Evolutionary conservation across 768 basidiomycete genomes (phyloP).

Genomic region (Naematelia encephala): DNA sequence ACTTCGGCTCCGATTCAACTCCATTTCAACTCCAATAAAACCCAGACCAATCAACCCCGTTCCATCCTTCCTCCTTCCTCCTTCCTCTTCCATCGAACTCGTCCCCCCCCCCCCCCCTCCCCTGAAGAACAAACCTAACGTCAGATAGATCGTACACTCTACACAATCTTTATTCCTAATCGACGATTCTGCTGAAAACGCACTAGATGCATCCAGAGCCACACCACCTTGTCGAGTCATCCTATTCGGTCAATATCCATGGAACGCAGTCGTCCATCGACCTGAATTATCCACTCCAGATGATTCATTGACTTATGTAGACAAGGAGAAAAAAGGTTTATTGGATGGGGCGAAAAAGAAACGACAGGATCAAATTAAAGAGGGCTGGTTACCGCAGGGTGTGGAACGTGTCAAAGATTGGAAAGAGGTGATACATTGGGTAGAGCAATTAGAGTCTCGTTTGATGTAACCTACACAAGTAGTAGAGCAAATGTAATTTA

Average conservation of each 20-base stretch:
- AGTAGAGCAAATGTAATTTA: conserved; percentile 15
- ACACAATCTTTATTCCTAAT: conserved; percentile 66
- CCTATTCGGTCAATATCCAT: conserved; percentile 72
- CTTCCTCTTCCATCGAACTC: too few species aligned
- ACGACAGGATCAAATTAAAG: conserved; percentile 57
- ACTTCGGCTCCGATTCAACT: too few species aligned
- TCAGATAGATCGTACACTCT: conserved; percentile 61
- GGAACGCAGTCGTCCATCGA: conserved; percentile 61
- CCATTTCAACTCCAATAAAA: too few species aligned
- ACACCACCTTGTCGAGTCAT: conserved; percentile 60
- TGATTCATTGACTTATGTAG: conserved; percentile 38
- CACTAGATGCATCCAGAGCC: conserved; percentile 59
- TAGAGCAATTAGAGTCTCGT: conserved; percentile 14
- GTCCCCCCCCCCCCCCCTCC: too few species aligned
- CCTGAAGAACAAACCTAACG: too few species aligned
- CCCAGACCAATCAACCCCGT: too few species aligned
- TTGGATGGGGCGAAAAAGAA: conserved; percentile 57
- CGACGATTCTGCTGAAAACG: conserved; percentile 79
- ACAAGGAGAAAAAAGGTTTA: conserved; percentile 30
- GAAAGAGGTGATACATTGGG: conserved; percentile 55
- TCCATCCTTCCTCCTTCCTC: background rate
- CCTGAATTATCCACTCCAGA: background rate
- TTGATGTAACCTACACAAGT: too few species aligned
- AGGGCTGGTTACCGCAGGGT: conserved; percentile 55
- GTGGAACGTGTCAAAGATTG: conserved; percentile 63